These are phyloP conservation scores for Noccaea caerulescens DNA, from an alignment of 345 rosid species.

Conservation along the genomic window DNA sequence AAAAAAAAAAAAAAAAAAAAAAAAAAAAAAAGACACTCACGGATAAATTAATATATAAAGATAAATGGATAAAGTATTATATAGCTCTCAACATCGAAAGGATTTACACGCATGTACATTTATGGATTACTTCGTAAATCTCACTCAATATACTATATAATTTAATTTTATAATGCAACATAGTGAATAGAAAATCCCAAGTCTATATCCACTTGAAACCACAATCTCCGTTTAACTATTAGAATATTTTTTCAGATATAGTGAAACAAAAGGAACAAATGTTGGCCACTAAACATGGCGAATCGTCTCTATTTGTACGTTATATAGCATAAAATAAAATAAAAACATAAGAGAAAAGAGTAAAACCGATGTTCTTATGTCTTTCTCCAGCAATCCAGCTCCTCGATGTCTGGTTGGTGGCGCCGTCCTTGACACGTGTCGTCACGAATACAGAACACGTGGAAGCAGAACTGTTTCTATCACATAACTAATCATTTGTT, in stretches of 20 bases:
- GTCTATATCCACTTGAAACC: conserved; percentile 33
- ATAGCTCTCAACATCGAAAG: conserved; percentile 33
- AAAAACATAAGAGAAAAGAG: not conserved
- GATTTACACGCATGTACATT: conserved; percentile 39
- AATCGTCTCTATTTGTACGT: conserved; percentile 25
- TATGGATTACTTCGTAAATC: conserved; percentile 41
- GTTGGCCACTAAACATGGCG: conserved; percentile 34
- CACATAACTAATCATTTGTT: conserved; percentile 53
- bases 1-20: too few relatives aligned
- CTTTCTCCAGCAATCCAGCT: conserved; percentile 62
- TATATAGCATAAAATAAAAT: not conserved
- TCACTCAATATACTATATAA: conserved; percentile 37
- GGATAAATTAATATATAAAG: not conserved
- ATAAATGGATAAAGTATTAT: conserved; percentile 12
- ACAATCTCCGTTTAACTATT: conserved; percentile 10
- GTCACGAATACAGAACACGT: conserved; percentile 46
- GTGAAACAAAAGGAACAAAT: conserved; percentile 37
- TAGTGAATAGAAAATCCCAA: not conserved
- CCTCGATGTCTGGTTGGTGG: conserved; percentile 59
- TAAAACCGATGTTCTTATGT: conserved; percentile 35
- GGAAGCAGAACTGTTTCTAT: conserved; percentile 48
- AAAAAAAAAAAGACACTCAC: too few relatives aligned
- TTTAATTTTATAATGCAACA: conserved; percentile 25
- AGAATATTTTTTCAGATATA: conserved; percentile 16
- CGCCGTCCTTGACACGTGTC: conserved; percentile 71